These are phyloP conservation scores for Hippophae tibetana DNA, from an alignment of 306 rosid species.

Conservation along the genomic window DNA sequence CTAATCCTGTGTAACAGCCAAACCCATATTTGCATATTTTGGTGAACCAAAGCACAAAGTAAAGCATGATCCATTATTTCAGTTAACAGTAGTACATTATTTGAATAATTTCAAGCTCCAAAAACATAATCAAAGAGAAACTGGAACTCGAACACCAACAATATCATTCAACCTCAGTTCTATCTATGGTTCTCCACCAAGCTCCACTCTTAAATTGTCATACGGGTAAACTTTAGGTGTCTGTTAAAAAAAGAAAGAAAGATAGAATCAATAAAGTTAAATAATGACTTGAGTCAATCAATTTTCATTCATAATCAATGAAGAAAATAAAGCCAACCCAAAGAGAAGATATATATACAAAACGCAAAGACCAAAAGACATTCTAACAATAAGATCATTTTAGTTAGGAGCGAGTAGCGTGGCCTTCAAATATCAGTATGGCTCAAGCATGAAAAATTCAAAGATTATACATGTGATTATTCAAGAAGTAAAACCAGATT, in stretches of 20 bases:
- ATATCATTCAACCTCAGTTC: constrained; percentile 13
- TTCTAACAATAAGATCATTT: too few species aligned
- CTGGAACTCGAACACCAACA: constrained; percentile 26
- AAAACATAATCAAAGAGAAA: constrained; percentile 25
- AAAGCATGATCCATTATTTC: constrained; percentile 1
- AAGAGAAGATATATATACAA: too few species aligned
- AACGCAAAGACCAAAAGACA: too few species aligned
- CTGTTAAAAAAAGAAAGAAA: constrained; percentile 29
- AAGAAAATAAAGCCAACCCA: neutral
- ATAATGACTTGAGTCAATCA: neutral
- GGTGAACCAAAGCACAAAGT: too few species aligned
- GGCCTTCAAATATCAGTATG: too few species aligned
- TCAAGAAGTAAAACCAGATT: too few species aligned
- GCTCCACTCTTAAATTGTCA: constrained; percentile 85
- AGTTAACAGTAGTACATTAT: constrained; percentile 26
- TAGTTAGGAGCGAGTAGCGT: too few species aligned
- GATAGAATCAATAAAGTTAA: neutral
- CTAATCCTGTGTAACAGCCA: too few species aligned
- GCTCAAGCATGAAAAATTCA: too few species aligned
- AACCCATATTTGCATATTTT: too few species aligned
- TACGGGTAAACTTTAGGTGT: constrained; percentile 83
- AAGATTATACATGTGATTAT: too few species aligned
- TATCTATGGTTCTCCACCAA: constrained; percentile 74
- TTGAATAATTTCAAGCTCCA: constrained; percentile 14
- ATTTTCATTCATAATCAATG: neutral